phyloP scores from a whole-genome alignment of 352 stramenopile genomes.

The Globisporangium radiosum region DNA sequence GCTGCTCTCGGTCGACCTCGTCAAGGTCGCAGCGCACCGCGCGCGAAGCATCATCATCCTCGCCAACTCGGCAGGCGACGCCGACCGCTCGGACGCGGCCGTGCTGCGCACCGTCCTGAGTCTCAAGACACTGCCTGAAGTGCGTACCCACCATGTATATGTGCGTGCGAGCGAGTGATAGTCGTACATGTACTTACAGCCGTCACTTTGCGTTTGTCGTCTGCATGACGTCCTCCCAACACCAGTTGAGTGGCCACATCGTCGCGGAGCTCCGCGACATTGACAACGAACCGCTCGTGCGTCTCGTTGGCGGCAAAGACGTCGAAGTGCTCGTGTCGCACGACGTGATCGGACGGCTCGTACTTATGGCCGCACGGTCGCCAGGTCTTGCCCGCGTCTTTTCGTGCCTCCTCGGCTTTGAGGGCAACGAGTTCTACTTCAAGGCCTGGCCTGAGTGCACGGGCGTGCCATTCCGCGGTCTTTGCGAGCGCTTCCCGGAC shows the following conservation, averaged over 20 bases:
- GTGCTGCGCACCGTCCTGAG: conserved; percentile 74
- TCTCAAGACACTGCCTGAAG: conserved; percentile 66
- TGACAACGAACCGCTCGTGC: conserved; percentile 79
- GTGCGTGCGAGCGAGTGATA: not conserved
- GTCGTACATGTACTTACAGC: not conserved
- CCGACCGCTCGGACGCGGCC: conserved; percentile 75
- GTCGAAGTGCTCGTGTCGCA: conserved; percentile 85
- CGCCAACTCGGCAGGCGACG: conserved; percentile 57
- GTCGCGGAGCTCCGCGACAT: conserved; percentile 85
- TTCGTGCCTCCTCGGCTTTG: conserved; percentile 72
- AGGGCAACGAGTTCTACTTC: conserved; percentile 88
- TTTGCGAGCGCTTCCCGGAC: conserved; percentile 73
- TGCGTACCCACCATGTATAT: conserved; percentile 1
- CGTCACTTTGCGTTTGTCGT: not conserved
- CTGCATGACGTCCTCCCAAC: not conserved
- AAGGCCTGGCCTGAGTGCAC: conserved; percentile 79
- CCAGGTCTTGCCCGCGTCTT: conserved; percentile 72
- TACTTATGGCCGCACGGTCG: conserved; percentile 80
- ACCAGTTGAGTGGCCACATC: conserved; percentile 61
- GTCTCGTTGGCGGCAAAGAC: conserved; percentile 67
- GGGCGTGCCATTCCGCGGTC: conserved; percentile 52
- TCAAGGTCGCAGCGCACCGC: conserved; percentile 71
- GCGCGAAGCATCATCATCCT: conserved; percentile 83
- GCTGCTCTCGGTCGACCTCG: conserved; percentile 69
- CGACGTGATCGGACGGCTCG: conserved; percentile 85